Evolutionary conservation across 2,329 filamentous ascomycete genomes (phyloP).

Genomic region (Penicillium thymicola): DNA sequence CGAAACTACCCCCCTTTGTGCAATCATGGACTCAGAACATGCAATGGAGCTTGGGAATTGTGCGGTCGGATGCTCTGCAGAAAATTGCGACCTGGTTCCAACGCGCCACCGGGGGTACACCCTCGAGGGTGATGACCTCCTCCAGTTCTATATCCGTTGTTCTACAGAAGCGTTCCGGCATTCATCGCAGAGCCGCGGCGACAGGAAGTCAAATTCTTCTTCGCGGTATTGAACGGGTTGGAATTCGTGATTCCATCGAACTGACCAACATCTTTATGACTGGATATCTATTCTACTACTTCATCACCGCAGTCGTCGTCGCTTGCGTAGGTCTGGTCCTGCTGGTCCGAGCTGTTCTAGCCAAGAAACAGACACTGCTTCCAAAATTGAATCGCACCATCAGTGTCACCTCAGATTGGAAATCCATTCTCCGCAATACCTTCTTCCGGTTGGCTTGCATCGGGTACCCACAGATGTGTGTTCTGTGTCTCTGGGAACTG

Average conservation of each 20-base stretch:
- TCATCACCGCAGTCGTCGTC: conserved; percentile 72
- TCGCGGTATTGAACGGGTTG: conserved; percentile 82
- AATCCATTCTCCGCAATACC: conserved; percentile 87
- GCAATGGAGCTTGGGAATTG: conserved; percentile 96
- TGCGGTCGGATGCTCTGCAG: conserved; percentile 78
- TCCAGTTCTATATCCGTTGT: conserved; percentile 74
- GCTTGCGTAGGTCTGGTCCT: conserved; percentile 60
- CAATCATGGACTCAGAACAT: conserved; percentile 95
- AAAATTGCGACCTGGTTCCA: conserved; percentile 92
- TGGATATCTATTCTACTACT: conserved; percentile 80
- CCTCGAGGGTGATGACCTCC: conserved; percentile 71
- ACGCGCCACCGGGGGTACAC: conserved; percentile 81
- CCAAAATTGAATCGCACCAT: conserved; percentile 65
- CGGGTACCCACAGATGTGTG: conserved; percentile 85
- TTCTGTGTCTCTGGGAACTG: conserved; percentile 91
- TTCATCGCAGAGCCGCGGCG: conserved; percentile 36
- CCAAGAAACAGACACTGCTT: conserved; percentile 64
- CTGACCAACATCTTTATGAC: conserved; percentile 91
- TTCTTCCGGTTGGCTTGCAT: conserved; percentile 86
- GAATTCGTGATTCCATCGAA: conserved; percentile 80
- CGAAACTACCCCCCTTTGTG: conserved; percentile 80
- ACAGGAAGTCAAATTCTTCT: conserved; percentile 52
- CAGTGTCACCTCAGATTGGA: conserved; percentile 91
- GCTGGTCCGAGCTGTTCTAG: conserved; percentile 73
- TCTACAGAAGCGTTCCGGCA: conserved; percentile 58